Percentiles rank a stretch among this genome's conserved stretches.
Evolutionary conservation across 257 asterid species (phyloP).

Genomic region (Solanum tacnaense): DNA sequence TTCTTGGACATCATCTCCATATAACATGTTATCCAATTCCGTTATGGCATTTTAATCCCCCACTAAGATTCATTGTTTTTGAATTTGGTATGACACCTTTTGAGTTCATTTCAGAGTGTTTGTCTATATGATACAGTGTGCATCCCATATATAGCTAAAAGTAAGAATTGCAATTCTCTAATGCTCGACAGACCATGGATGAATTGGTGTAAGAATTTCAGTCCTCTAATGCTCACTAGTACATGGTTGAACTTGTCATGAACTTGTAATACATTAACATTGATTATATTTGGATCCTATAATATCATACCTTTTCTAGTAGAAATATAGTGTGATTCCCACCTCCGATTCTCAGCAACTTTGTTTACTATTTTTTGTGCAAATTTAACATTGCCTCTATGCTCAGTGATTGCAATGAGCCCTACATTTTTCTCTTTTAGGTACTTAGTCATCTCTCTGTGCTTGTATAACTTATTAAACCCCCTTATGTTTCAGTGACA

Average conservation of each 20-base stretch:
- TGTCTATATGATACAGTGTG: background rate
- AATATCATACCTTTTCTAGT: background rate
- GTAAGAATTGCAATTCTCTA: background rate
- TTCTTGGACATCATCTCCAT: background rate
- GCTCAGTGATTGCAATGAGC: background rate
- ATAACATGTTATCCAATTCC: background rate
- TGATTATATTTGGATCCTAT: background rate
- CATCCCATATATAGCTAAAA: background rate
- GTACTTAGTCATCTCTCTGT: background rate
- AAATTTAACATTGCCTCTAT: background rate
- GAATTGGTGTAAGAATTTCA: background rate
- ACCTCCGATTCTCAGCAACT: background rate
- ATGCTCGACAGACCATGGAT: background rate
- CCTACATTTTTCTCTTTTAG: background rate
- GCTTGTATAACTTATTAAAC: background rate
- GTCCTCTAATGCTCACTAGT: background rate
- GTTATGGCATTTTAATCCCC: background rate
- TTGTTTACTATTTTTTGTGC: background rate
- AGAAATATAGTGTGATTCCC: background rate
- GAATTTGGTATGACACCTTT: background rate
- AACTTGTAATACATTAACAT: background rate
- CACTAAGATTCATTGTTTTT: background rate
- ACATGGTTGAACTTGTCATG: background rate
- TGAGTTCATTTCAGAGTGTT: background rate
- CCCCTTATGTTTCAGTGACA: background rate